Base-by-base conservation (phyloP, 257 asterid genomes). In the Scutellaria galericulata region DNA sequence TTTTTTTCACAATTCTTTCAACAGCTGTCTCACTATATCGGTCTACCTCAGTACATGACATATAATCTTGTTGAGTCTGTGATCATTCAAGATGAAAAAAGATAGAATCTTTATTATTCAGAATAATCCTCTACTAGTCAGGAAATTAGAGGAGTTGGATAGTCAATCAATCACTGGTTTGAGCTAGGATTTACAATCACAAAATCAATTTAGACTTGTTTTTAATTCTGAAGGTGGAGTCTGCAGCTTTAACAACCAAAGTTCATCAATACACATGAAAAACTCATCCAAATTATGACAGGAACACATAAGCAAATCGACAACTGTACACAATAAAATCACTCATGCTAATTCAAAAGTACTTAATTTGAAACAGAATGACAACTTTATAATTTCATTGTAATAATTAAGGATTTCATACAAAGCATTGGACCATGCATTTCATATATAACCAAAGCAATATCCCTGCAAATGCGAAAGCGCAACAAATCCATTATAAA, bases 381-480 rank as follows among this genome's bases (percentile, higher is more conserved):
- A n/a, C 15, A 58, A 31, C 55, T 45, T 37, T 18, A 64, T 37
- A 39, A 40, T 11, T 18, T n/a, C 58, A 70, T 11, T 3, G 37
- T 31, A 35, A 42, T 4, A 10, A 18, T 18, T 18, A 18, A 4
- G 12, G 9, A 37, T n/a, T 56, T 44, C 4, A 40, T 22, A 13
- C 31, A 59, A 14, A 22, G n/a, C 6, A 63, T 40, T 63, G 63
- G 42, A 7, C 56, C 20, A 18, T 40, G 35, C 31, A 54, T 18
- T 18, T 18, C 18, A 18, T 8, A n/a, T 44, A 12, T 3, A n/a
- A 64, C 4, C 7, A 44, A 13, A 12, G 18, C 9, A 66, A 40
- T n/a, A 35, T 27, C 37, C 41, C 42, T 6, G 14, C 47, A 44
- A 58, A 64, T 63, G 67, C 56, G 56, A 24, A 52, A 65, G 69